Evolutionary conservation across 2,329 filamentous ascomycete species (phyloP).

Genomic region (Leptographium radiaticola): DNA sequence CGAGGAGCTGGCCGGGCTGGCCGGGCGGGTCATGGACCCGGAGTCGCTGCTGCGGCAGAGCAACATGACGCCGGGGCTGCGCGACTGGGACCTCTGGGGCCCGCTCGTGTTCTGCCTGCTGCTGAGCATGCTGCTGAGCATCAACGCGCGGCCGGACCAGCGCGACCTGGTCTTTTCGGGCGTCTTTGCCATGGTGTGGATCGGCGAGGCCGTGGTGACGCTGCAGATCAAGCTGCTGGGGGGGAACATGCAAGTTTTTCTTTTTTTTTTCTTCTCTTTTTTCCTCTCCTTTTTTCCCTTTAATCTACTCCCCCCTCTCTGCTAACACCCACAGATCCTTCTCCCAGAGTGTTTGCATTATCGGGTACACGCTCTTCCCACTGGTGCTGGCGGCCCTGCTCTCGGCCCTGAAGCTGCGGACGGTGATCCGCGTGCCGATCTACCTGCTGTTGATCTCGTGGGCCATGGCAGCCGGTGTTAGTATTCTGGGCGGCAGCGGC

Average conservation of each 20-base stretch:
- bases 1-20: constrained; percentile 48
- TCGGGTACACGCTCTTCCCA: constrained; percentile 95
- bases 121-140: constrained; percentile 75
- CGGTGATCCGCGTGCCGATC: constrained; percentile 75
- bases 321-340: constrained; percentile 56
- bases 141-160: constrained; percentile 67
- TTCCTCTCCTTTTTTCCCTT: background rate
- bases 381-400: constrained; percentile 86
- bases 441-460: constrained; percentile 81
- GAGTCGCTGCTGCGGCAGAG: constrained; percentile 45
- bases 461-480: constrained; percentile 91
- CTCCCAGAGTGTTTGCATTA: constrained; percentile 94
- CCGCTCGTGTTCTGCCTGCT: constrained; percentile 88
- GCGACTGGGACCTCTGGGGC: constrained; percentile 98
- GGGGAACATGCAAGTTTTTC: constrained; percentile 75
- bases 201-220: constrained; percentile 94
- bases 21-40: constrained; percentile 50
- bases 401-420: constrained; percentile 67
- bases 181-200: constrained; percentile 93
- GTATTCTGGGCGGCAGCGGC: constrained; percentile 88
- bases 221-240: constrained; percentile 92
- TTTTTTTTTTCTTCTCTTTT: background rate
- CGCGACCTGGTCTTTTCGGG: constrained; percentile 86
- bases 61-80: constrained; percentile 75
- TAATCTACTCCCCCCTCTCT: background rate